A percentile compares a stretch with the other conserved stretches of the same genome.
Evolutionary conservation across 495 filamentous ascomycete genomes (phyloP).

Genomic region (Cryomyces minteri): DNA sequence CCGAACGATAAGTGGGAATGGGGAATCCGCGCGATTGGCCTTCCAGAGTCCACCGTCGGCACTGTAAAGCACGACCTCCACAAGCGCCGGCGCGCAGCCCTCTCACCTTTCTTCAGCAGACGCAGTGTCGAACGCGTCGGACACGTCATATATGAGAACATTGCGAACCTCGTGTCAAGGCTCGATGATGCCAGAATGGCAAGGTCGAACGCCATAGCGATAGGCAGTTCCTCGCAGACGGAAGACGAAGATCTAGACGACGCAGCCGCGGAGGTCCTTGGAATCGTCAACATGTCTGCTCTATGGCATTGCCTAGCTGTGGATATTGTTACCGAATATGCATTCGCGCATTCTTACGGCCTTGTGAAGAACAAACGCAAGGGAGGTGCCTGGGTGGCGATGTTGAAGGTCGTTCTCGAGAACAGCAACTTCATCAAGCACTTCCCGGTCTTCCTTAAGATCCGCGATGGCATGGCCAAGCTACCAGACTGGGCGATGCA

Average conservation of each 20-base stretch:
- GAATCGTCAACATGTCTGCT: not conserved
- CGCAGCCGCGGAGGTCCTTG: not conserved
- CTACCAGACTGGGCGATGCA: not conserved
- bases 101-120: slow-evolving; percentile 1
- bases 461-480: not conserved
- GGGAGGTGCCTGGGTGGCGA: not conserved
- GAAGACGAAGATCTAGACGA: not conserved
- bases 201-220: not conserved
- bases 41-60: slow-evolving; percentile 1
- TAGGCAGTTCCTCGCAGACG: not conserved
- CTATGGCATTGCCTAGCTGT: slow-evolving; percentile 15
- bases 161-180: not conserved
- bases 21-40: slow-evolving; percentile 4
- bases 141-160: not conserved
- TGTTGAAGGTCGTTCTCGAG: not conserved
- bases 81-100: not conserved
- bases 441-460: not conserved
- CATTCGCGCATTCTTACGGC: slow-evolving; percentile 10
- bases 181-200: not conserved
- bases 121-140: not conserved
- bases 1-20: slow-evolving; percentile 6
- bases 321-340: slow-evolving; percentile 28
- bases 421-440: not conserved
- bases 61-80: slow-evolving; percentile 3
- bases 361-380: not conserved